Evolutionary conservation across 305 asterid species (phyloP).

Genomic region (Ajuga reptans): DNA sequence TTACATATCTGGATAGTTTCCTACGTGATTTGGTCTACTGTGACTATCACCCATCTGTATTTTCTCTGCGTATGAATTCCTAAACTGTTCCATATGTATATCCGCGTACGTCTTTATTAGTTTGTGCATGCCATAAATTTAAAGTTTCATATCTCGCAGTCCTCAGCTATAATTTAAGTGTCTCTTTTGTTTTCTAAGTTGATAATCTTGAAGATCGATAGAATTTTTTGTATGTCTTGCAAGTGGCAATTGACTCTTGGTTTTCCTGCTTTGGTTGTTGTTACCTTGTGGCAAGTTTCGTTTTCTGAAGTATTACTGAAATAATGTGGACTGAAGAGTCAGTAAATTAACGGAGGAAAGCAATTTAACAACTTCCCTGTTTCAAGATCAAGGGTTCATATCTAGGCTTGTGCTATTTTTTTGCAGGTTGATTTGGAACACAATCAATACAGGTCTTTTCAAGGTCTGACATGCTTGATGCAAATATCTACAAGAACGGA

Average conservation of each 20-base stretch:
- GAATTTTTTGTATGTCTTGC: neutral
- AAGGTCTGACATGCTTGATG: slow-evolving; percentile 96
- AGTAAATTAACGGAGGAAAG: neutral
- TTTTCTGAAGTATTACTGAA: neutral
- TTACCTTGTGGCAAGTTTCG: neutral
- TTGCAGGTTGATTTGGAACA: slow-evolving; percentile 94
- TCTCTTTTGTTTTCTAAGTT: neutral
- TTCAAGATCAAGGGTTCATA: neutral
- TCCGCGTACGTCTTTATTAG: neutral
- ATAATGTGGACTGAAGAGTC: too few relatives aligned
- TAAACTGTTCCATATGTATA: neutral
- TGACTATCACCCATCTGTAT: neutral
- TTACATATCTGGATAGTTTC: neutral
- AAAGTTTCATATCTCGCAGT: neutral
- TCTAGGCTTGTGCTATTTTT: slow-evolving; percentile 21
- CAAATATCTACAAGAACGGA: slow-evolving; percentile 95
- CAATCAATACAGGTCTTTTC: slow-evolving; percentile 92
- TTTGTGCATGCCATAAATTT: too few relatives aligned
- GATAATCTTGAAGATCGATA: neutral
- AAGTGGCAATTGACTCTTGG: neutral
- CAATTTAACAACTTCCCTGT: neutral
- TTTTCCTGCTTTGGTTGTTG: neutral
- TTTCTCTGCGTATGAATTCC: neutral
- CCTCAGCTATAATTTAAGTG: neutral
- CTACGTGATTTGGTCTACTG: neutral